Base-by-base conservation (phyloP, 495 filamentous ascomycete genomes). In the Tuber aestivum region DNA sequence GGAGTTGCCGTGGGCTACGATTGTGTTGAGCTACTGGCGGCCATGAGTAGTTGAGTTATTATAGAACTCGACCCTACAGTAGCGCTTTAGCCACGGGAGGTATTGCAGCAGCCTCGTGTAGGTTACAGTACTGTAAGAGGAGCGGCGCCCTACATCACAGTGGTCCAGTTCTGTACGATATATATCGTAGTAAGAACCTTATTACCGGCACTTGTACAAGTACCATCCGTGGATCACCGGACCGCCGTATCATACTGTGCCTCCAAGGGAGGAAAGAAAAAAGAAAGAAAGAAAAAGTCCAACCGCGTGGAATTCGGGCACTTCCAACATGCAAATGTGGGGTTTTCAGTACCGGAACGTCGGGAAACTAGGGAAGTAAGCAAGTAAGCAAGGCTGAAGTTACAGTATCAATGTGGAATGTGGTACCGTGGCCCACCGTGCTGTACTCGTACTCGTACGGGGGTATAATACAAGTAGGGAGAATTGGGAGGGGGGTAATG, bases 331-430 rank as follows among this genome's bases (percentile, higher is more conserved):
- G 4, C 12, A 65, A 27, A 5, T 14, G 56, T 32, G 56, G 23
- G 50, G n/a, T 1, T 56, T 14, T 27, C 27, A 18, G 18, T 27
- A 32, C n/a, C 27, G 14, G 14, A 32, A 65, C 14, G n/a, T 32
- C 56, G 56, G 70, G 41, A 40, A 40, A n/a, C 37, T 10, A 37
- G 41, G 37, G 9, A 41, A 70, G 23, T 38, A 70, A 35, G 6
- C 69, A 32, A 70, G 70, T n/a, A 71, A 4, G 16, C 69, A 71
- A 71, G 41, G 69, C 32, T 42, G 27, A 40, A 40, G 18, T 40
- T 12, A 71, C n/a, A n/a, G n/a, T n/a, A n/a, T 40, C 23, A 71
- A 27, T 71, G 41, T 16, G 35, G 38, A 71, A 71, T 71, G 56
- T 65, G n/a, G 23, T 65, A 65, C 56, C 12, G 56, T 65, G n/a